phyloP scores from a whole-genome alignment of 768 basidiomycete species.

The Sporobolomyces pararoseus region DNA sequence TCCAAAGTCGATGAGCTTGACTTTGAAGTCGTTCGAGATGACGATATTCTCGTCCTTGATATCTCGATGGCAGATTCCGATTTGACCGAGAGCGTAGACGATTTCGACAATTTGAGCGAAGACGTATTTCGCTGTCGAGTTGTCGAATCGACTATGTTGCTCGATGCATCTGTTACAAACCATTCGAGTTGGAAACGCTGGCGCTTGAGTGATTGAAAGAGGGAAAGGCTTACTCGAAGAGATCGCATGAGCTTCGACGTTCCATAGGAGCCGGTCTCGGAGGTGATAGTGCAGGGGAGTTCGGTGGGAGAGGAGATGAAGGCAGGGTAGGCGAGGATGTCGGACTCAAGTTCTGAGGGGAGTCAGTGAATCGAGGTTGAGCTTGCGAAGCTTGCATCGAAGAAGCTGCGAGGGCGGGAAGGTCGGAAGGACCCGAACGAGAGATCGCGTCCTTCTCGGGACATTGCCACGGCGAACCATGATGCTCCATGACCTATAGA shows the following conservation, averaged over 20 bases:
- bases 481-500: conserved; percentile 59
- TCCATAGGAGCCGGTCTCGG: conserved; percentile 51
- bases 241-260: conserved; percentile 77
- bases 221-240: conserved; percentile 61
- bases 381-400: conserved; percentile 13
- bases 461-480: conserved; percentile 76
- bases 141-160: conserved; percentile 73
- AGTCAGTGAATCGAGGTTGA: conserved; percentile 1
- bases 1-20: conserved; percentile 95
- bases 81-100: conserved; percentile 63
- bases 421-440: conserved; percentile 5
- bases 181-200: background rate
- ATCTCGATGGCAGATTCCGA: conserved; percentile 51
- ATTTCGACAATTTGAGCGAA: conserved; percentile 84
- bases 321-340: conserved; percentile 32
- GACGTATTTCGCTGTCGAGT: conserved; percentile 72
- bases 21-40: conserved; percentile 52
- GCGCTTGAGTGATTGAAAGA: background rate
- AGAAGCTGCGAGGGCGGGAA: conserved; percentile 11
- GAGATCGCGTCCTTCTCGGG: conserved; percentile 17
- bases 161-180: conserved; percentile 63
- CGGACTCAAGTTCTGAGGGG: conserved; percentile 8
- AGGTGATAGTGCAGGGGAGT: conserved; percentile 26
- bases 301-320: conserved; percentile 20
- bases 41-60: conserved; percentile 54